These are phyloP conservation scores for Tetrapisispora phaffii DNA, from an alignment of 805 yeast species.

Conservation along the genomic window DNA sequence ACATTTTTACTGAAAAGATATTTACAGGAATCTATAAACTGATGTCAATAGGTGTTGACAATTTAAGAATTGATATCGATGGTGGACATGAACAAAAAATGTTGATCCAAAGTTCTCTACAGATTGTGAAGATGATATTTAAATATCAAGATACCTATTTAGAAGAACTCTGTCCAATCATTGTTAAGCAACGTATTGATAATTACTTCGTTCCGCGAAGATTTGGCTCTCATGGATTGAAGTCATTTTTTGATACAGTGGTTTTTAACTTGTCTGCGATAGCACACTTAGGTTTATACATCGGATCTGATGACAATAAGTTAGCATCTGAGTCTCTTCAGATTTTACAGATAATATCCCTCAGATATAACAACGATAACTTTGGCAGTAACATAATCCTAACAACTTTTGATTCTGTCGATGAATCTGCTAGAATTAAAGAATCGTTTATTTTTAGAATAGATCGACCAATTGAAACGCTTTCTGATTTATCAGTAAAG, in stretches of 20 bases:
- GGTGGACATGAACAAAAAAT: conserved; percentile 20
- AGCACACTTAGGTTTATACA: conserved; percentile 65
- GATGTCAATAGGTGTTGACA: conserved; percentile 51
- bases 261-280: conserved; percentile 61
- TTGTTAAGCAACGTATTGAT: conserved; percentile 22
- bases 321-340: conserved; percentile 47
- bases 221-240: conserved; percentile 48
- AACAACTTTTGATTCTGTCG: conserved; percentile 61
- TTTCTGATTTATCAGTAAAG: conserved; percentile 40
- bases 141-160: conserved; percentile 48
- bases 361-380: conserved; percentile 21
- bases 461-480: conserved; percentile 35
- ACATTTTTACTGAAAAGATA: conserved; percentile 49
- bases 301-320: conserved; percentile 43
- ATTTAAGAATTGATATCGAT: conserved; percentile 25
- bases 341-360: conserved; percentile 43
- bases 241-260: conserved; percentile 62
- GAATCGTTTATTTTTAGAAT: conserved; percentile 63
- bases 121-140: conserved; percentile 38
- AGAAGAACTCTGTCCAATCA: conserved; percentile 33
- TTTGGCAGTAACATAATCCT: conserved; percentile 51
- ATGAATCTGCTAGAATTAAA: conserved; percentile 67
- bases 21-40: conserved; percentile 48
- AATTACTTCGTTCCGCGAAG: conserved; percentile 26
- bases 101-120: conserved; percentile 36